Conservation (phyloP, 2,329 filamentous ascomycete species). For the Atkinsonella hypoxylon region DNA sequence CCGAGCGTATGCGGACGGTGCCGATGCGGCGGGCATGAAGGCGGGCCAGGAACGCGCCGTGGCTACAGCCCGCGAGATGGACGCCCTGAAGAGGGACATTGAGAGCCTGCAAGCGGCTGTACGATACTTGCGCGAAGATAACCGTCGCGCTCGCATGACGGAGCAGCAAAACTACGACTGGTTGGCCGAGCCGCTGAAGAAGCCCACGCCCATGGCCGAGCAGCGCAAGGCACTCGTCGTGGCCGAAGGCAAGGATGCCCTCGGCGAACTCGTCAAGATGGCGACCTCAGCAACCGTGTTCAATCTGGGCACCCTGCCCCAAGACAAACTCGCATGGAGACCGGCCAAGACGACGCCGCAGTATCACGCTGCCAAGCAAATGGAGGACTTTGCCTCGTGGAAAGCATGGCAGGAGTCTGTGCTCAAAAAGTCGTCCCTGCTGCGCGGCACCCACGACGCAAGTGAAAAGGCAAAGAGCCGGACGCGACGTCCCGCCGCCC, state of each 20-base stretch:
- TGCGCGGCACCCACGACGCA: conserved; percentile 12
- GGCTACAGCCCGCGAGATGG: conserved; percentile 60
- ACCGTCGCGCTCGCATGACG: conserved; percentile 44
- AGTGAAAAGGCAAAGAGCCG: conserved; percentile 8
- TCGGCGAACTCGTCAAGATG: conserved; percentile 53
- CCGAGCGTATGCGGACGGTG: conserved; percentile 40
- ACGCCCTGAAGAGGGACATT: conserved; percentile 58
- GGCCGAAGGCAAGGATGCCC: conserved; percentile 50
- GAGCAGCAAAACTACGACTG: conserved; percentile 48
- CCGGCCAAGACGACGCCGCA: conserved; percentile 51
- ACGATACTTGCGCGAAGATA: conserved; percentile 56
- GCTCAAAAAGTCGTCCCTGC: conserved; percentile 38
- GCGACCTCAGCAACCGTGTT: conserved; percentile 44
- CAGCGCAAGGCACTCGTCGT: conserved; percentile 39
- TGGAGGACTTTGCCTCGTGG: conserved; percentile 54
- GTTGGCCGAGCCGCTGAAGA: conserved; percentile 46
- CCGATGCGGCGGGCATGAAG: conserved; percentile 38
- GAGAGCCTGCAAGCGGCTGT: conserved; percentile 51
- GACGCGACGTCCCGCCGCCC: conserved; percentile 29
- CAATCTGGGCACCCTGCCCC: conserved; percentile 43
- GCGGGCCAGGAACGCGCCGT: conserved; percentile 55
- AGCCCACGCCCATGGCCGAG: conserved; percentile 30
- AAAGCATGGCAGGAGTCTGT: conserved; percentile 44
- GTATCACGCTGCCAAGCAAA: conserved; percentile 53
- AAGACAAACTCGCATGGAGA: conserved; percentile 53